phyloP scores from a whole-genome alignment of 2,329 filamentous ascomycete genomes.

The Sarocladiaceae sp. region DNA sequence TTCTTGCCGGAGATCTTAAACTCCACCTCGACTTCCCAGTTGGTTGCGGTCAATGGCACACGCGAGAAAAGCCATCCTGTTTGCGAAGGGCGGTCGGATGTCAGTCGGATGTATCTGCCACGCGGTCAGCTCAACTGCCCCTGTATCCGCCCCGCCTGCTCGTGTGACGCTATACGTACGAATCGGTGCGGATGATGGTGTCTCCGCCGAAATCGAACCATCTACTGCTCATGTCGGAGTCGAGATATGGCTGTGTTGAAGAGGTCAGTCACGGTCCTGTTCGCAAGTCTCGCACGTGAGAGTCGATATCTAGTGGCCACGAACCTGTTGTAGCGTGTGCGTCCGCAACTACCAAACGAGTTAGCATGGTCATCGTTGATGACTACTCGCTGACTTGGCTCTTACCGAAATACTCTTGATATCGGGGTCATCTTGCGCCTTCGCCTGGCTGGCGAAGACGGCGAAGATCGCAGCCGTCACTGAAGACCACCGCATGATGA shows the following conservation, averaged over 20 bases:
- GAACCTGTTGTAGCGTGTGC: conserved; percentile 73
- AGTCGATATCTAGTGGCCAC: conserved; percentile 26
- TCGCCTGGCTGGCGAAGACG: conserved; percentile 42
- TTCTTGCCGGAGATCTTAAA: conserved; percentile 89
- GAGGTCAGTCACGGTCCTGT: conserved; percentile 14
- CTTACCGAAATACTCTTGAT: conserved; percentile 47
- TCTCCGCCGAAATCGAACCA: conserved; percentile 99
- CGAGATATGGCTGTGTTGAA: conserved; percentile 73
- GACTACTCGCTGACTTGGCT: conserved; percentile 6
- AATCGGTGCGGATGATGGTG: conserved; percentile 70
- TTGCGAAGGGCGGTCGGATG: conserved; percentile 84
- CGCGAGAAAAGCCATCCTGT: conserved; percentile 90
- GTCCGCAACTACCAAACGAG: conserved; percentile 62
- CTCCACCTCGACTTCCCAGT: conserved; percentile 97
- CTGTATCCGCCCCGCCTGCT: not conserved
- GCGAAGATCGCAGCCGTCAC: conserved; percentile 43
- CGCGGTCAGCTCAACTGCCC: conserved; percentile 1
- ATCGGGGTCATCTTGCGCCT: conserved; percentile 43
- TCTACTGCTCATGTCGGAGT: conserved; percentile 95
- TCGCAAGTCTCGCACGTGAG: conserved; percentile 14
- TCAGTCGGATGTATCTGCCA: conserved; percentile 80
- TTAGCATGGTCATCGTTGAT: conserved; percentile 14
- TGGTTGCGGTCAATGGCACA: conserved; percentile 91
- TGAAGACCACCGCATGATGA: conserved; percentile 41
- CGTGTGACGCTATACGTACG: conserved; percentile 41